These are phyloP conservation scores for Globisporangium cederbergense DNA, from an alignment of 352 stramenopile species.

Conservation along the genomic window DNA sequence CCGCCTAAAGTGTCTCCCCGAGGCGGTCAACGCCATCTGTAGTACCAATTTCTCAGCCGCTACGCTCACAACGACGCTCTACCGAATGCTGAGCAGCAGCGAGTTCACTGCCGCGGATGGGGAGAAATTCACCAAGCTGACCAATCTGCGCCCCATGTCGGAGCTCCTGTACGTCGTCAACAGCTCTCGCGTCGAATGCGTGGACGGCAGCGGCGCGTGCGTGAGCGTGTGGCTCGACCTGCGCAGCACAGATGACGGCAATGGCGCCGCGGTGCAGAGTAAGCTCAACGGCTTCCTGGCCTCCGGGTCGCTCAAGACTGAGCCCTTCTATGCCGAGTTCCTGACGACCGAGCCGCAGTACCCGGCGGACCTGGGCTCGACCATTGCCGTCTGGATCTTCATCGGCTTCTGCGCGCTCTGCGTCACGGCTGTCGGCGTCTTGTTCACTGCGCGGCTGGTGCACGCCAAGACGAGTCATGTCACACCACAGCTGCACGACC, in stretches of 20 bases:
- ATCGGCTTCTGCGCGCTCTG: constrained; percentile 47
- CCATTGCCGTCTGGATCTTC: constrained; percentile 61
- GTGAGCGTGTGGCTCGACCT: constrained; percentile 48
- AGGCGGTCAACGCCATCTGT: constrained; percentile 28
- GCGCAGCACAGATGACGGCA: constrained; percentile 18
- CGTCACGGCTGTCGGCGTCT: constrained; percentile 19
- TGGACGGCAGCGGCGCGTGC: constrained; percentile 25
- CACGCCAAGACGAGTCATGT: constrained; percentile 45
- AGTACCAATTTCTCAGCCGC: constrained; percentile 33
- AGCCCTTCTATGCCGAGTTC: constrained; percentile 44
- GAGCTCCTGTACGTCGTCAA: constrained; percentile 61
- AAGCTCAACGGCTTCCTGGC: constrained; percentile 56
- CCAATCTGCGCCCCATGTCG: constrained; percentile 25
- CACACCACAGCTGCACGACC: constrained; percentile 25
- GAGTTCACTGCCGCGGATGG: constrained; percentile 37
- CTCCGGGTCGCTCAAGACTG: constrained; percentile 38
- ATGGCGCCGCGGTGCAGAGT: constrained; percentile 20
- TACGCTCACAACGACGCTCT: constrained; percentile 42
- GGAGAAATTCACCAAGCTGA: constrained; percentile 30
- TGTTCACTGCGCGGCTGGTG: constrained; percentile 39
- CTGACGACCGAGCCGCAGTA: constrained; percentile 39
- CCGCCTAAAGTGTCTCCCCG: constrained; percentile 29
- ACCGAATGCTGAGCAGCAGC: constrained; percentile 45
- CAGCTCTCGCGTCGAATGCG: constrained; percentile 28
- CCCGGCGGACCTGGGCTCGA: constrained; percentile 32